These are phyloP conservation scores for Colletotrichum sidae DNA, from an alignment of 2,329 filamentous ascomycete genomes.

Conservation along the genomic window DNA sequence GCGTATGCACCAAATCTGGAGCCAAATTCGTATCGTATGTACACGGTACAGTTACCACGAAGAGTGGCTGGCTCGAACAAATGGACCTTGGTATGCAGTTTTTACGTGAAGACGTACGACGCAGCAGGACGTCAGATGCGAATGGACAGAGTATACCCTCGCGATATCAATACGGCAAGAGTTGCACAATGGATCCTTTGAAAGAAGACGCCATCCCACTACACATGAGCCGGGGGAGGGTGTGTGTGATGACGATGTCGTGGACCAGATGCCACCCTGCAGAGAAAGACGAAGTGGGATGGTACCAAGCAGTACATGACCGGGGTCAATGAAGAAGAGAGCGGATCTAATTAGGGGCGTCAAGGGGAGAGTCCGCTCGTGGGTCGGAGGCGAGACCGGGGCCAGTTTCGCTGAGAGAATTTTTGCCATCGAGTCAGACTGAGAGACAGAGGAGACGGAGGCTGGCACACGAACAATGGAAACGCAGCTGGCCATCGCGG, in stretches of 20 bases:
- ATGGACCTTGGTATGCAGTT: constrained; percentile 19
- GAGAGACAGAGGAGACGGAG: not conserved
- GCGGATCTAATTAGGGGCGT: constrained; percentile 34
- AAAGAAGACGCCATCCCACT: constrained; percentile 28
- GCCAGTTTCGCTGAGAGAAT: constrained; percentile 14
- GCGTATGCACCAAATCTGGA: constrained; percentile 11
- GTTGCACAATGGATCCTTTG: constrained; percentile 27
- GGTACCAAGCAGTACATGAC: constrained; percentile 27
- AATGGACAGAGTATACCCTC: constrained; percentile 27
- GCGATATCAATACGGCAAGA: constrained; percentile 33
- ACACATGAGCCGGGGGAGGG: constrained; percentile 19
- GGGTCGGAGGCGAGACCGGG: constrained; percentile 28
- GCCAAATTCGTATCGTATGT: not conserved
- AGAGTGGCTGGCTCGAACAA: constrained; percentile 3
- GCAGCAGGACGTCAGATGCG: constrained; percentile 23
- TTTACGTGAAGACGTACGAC: constrained; percentile 9
- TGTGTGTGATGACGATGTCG: constrained; percentile 25
- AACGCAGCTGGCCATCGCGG: constrained; percentile 17
- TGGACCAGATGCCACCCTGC: constrained; percentile 19
- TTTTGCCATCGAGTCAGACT: not conserved
- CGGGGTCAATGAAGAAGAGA: constrained; percentile 13
- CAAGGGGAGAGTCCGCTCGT: constrained; percentile 30
- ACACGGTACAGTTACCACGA: not conserved
- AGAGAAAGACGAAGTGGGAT: constrained; percentile 6
- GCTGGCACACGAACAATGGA: constrained; percentile 1